These are phyloP conservation scores for Phyllachora maydis DNA, from an alignment of 2,329 filamentous ascomycete genomes.

Conservation along the genomic window DNA sequence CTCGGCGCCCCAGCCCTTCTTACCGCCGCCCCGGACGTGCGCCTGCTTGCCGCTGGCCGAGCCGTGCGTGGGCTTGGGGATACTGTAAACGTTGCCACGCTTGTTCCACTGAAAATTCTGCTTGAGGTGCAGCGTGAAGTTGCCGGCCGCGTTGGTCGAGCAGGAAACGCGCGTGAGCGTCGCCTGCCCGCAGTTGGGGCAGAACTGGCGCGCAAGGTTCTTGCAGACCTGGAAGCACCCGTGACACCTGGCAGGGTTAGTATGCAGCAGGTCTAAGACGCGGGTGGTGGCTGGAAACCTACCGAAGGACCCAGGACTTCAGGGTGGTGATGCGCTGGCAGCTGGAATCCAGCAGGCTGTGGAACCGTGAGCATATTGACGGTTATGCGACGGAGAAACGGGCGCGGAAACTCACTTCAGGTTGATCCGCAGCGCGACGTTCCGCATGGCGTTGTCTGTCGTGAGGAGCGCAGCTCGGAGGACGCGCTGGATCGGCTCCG, in stretches of 20 bases:
- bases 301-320: slow-evolving; percentile 73
- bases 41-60: slow-evolving; percentile 56
- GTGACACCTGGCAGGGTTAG: too few relatives aligned
- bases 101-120: slow-evolving; percentile 95
- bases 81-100: slow-evolving; percentile 75
- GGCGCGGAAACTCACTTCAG: slow-evolving; percentile 20
- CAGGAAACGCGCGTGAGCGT: slow-evolving; percentile 73
- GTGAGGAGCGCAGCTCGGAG: slow-evolving; percentile 86
- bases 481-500: slow-evolving; percentile 32
- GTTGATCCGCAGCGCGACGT: slow-evolving; percentile 87
- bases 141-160: slow-evolving; percentile 60
- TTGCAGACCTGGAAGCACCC: slow-evolving; percentile 74
- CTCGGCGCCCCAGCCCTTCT: slow-evolving; percentile 68
- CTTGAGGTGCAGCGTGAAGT: slow-evolving; percentile 74
- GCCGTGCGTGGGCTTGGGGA: slow-evolving; percentile 77
- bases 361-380: slow-evolving; percentile 3
- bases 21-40: slow-evolving; percentile 46
- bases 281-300: too few relatives aligned
- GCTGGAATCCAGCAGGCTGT: slow-evolving; percentile 45
- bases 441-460: slow-evolving; percentile 95
- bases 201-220: slow-evolving; percentile 82
- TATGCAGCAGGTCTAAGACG: too few relatives aligned
- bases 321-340: slow-evolving; percentile 66
- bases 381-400: too few relatives aligned
- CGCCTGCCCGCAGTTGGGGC: slow-evolving; percentile 71